Percentiles rank a stretch among this genome's conserved stretches.
These are phyloP conservation scores for Fusarium sp. DNA, from an alignment of 2,329 filamentous ascomycete species.

Conservation along the genomic window DNA sequence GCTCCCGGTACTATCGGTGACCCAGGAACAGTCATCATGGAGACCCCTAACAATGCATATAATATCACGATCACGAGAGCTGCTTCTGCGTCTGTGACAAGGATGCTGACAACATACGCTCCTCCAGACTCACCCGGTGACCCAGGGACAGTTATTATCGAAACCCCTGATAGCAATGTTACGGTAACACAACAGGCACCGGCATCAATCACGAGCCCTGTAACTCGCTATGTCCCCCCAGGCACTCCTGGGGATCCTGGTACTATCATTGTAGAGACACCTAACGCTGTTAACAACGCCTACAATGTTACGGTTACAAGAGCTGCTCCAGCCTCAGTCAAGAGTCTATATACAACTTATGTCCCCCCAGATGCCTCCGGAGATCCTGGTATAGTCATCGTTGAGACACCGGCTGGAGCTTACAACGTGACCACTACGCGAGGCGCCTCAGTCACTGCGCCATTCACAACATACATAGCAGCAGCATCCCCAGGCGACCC, in stretches of 20 bases:
- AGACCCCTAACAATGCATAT: neutral
- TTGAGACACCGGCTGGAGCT: too few relatives aligned
- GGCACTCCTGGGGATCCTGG: neutral
- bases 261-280: neutral
- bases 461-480: too few relatives aligned
- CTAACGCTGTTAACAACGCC: neutral
- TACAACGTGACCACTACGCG: too few relatives aligned
- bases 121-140: neutral
- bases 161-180: slow-evolving; percentile 2
- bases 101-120: neutral
- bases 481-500: too few relatives aligned
- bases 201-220: neutral
- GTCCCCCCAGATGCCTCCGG: too few relatives aligned
- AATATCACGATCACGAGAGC: neutral
- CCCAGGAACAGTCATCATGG: neutral
- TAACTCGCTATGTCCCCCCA: neutral
- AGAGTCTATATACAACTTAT: too few relatives aligned
- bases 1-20: neutral
- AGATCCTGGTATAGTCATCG: too few relatives aligned
- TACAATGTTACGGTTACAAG: too few relatives aligned
- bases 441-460: too few relatives aligned
- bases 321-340: too few relatives aligned
- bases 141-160: neutral
- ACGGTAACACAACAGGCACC: neutral
- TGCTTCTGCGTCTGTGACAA: neutral